Percentiles rank a stretch among this genome's conserved stretches.
phyloP scores from a whole-genome alignment of 164 flowering plant genomes.

The Sedum album region DNA sequence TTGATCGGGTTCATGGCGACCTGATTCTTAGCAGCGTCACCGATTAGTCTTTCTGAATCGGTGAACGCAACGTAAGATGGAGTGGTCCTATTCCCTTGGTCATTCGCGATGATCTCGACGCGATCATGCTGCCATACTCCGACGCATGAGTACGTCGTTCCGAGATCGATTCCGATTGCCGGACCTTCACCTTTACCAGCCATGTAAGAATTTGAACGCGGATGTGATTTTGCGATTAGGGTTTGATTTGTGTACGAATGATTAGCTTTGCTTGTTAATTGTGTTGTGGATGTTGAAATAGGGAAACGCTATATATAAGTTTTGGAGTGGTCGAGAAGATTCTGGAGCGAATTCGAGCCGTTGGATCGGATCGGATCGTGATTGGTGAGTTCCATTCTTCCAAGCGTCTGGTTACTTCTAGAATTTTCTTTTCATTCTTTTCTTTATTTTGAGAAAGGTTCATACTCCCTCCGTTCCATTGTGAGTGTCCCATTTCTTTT shows the following conservation, averaged over 20 bases:
- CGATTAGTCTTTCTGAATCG: slow-evolving; percentile 6
- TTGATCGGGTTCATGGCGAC: slow-evolving; percentile 13
- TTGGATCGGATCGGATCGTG: too few species aligned
- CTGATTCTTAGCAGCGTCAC: slow-evolving; percentile 11
- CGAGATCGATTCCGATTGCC: slow-evolving; percentile 9
- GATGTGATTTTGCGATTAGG: not conserved
- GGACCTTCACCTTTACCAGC: slow-evolving; percentile 9
- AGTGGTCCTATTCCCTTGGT: slow-evolving; percentile 8
- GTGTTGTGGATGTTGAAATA: too few species aligned
- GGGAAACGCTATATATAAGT: too few species aligned
- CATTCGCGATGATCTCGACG: slow-evolving; percentile 4
- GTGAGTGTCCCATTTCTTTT: too few species aligned
- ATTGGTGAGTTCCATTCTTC: too few species aligned
- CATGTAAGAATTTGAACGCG: not conserved
- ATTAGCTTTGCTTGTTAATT: too few species aligned
- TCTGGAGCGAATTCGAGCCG: too few species aligned
- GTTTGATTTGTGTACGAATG: not conserved
- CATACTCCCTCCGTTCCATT: too few species aligned
- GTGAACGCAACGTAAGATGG: slow-evolving; percentile 8
- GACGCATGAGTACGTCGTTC: slow-evolving; percentile 7
- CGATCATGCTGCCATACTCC: slow-evolving; percentile 9
- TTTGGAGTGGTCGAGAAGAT: too few species aligned
- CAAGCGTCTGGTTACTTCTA: too few species aligned
- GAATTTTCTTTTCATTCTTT: too few species aligned
- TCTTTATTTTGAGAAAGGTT: too few species aligned